Evolutionary conservation across 78 protist species (phyloP).

Genomic region (Protostelium mycophagum): DNA sequence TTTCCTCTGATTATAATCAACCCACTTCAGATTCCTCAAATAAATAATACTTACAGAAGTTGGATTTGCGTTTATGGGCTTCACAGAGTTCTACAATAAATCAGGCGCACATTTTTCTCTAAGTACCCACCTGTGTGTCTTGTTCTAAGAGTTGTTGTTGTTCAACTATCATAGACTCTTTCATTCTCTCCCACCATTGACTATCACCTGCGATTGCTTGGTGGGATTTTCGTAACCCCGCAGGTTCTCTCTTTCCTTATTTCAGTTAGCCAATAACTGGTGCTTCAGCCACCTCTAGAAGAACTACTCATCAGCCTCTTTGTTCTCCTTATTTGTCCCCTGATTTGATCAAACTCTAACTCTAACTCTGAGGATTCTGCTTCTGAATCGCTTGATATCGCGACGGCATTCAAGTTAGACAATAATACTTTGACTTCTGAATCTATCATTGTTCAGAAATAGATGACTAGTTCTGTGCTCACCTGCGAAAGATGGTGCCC

Average conservation of each 20-base stretch:
- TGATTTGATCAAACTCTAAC: neutral
- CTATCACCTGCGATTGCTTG: neutral
- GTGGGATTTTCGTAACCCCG: neutral
- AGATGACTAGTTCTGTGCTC: neutral
- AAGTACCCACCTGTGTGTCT: too few species aligned
- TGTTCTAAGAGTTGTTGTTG: neutral
- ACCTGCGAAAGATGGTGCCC: neutral
- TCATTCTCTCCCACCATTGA: neutral
- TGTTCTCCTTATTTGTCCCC: neutral
- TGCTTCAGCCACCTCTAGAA: neutral
- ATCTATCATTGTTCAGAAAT: neutral
- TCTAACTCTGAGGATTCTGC: neutral
- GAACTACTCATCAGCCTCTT: neutral
- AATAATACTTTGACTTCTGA: neutral
- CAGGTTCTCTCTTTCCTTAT: neutral
- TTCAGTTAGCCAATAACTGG: too few species aligned
- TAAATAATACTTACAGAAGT: too few species aligned
- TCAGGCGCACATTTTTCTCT: too few species aligned
- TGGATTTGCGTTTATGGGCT: too few species aligned
- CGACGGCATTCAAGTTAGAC: neutral
- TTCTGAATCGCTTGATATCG: neutral
- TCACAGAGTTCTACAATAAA: too few species aligned
- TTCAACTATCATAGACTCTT: neutral
- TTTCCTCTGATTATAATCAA: too few species aligned
- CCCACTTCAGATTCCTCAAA: too few species aligned